Conservation (phyloP, 2,329 filamentous ascomycete species). For the Hymenoscyphus fraxineus region DNA sequence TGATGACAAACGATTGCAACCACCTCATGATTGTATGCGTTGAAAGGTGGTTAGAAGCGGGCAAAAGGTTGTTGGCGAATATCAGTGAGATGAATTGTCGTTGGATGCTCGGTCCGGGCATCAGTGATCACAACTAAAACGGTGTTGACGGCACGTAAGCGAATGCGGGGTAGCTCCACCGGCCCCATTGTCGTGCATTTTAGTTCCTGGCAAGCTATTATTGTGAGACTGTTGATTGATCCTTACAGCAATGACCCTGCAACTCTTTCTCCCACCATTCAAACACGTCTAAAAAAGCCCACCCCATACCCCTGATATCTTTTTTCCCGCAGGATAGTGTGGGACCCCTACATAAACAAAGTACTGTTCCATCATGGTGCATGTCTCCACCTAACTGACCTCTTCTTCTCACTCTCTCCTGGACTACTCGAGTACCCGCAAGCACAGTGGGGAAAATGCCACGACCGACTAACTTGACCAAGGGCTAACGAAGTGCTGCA, state of each 20-base stretch:
- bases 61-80: background rate
- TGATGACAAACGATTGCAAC: background rate
- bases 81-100: background rate
- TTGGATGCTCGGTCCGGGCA: background rate
- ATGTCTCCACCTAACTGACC: background rate
- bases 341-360: constrained; percentile 4
- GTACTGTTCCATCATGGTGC: background rate
- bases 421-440: background rate
- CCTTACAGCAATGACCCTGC: background rate
- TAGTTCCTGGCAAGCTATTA: background rate
- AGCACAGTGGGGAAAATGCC: background rate
- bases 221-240: background rate
- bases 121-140: background rate
- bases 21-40: background rate
- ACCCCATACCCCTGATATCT: background rate
- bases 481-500: background rate
- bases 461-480: background rate
- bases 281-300: background rate
- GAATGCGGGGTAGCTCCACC: constrained; percentile 6
- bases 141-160: background rate
- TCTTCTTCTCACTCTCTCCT: background rate
- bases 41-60: background rate
- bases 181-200: too few species aligned
- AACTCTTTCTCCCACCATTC: background rate
- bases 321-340: background rate